Evolutionary conservation across 1,284 basidiomycete genomes (phyloP), one percentile per base, ranked within the genome.

Genomic region (Irpex rosettiformis): DNA sequence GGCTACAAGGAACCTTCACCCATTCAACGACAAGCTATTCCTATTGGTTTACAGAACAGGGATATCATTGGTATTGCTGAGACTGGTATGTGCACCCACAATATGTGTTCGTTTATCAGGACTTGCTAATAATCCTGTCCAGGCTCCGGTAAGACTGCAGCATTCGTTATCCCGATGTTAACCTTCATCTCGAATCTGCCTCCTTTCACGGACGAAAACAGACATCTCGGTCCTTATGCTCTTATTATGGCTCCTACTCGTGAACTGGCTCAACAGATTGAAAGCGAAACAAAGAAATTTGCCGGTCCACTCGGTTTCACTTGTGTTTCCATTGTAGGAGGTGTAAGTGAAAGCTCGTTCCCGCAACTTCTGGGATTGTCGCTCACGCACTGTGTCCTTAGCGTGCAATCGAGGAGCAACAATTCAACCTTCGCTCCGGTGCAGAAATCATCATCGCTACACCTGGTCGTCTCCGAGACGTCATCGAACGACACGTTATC

Each of bases 141-240:
- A 94, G 94, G 94, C 79, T 98, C 96, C 66, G 96, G 96, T 71
- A 99, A 99, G 79, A 99, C 96, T 13, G 96, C 96, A n/a, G 94
- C 96, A 2, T 99, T 98, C 74, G 94, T 98, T 61, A 96, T 99
- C 56, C 96, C 96, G 18, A 96, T 99, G 93, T 81, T 99, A 52
- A 81, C 93, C 28, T 98, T 98, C 76, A 98, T 99, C 66, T 86
- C 87, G 25, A 84, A 84, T 56, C 79, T 98, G 51, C 91, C 95
- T 16, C 83, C 84, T 1, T 85, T 99, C 64, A 85, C 86, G 54
- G 96, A 98, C 65, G 93, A 95, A 29, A 98, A 90, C 67, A 85
- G 93, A 59, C 93, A 97, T 73, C 78, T 96, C 55, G 96, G 96
- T 28, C 97, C 96, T 0, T 97, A 94, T 73, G 86, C 96, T 1